These are phyloP conservation scores for Kondoa malvinella DNA, from an alignment of 768 basidiomycete genomes.

Conservation along the genomic window DNA sequence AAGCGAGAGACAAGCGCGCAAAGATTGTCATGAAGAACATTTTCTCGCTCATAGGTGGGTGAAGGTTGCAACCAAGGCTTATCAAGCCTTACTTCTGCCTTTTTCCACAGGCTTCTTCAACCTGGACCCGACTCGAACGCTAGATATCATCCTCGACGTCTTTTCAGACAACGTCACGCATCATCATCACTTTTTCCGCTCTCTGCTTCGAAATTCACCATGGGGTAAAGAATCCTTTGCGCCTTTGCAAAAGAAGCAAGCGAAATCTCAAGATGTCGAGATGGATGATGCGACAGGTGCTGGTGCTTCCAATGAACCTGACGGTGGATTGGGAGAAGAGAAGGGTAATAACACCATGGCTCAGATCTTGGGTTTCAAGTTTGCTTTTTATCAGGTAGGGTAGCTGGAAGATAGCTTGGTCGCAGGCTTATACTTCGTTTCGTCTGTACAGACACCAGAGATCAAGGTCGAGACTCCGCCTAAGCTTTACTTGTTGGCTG, in stretches of 20 bases:
- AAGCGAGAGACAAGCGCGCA: constrained; percentile 40
- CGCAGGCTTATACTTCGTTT: neutral
- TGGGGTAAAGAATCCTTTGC: constrained; percentile 39
- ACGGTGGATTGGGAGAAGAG: constrained; percentile 25
- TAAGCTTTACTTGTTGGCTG: constrained; percentile 62
- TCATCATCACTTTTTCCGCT: constrained; percentile 76
- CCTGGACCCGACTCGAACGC: constrained; percentile 78
- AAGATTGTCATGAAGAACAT: constrained; percentile 59
- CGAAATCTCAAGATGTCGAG: neutral
- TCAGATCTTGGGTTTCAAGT: constrained; percentile 97
- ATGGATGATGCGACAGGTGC: constrained; percentile 26
- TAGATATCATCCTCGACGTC: constrained; percentile 85
- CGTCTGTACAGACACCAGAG: constrained; percentile 14
- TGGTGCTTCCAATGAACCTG: constrained; percentile 22
- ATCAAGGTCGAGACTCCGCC: constrained; percentile 40
- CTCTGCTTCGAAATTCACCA: constrained; percentile 67
- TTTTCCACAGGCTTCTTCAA: constrained; percentile 62
- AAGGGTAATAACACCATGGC: constrained; percentile 34
- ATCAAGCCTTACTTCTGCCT: neutral
- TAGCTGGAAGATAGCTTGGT: constrained; percentile 10
- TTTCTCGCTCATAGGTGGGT: constrained; percentile 54
- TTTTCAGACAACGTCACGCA: constrained; percentile 62
- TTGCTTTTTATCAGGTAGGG: constrained; percentile 74
- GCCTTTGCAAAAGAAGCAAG: neutral
- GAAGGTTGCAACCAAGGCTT: neutral